Evolutionary conservation across 2,329 filamentous ascomycete genomes (phyloP).

Genomic region (Epichloe coenophiala): DNA sequence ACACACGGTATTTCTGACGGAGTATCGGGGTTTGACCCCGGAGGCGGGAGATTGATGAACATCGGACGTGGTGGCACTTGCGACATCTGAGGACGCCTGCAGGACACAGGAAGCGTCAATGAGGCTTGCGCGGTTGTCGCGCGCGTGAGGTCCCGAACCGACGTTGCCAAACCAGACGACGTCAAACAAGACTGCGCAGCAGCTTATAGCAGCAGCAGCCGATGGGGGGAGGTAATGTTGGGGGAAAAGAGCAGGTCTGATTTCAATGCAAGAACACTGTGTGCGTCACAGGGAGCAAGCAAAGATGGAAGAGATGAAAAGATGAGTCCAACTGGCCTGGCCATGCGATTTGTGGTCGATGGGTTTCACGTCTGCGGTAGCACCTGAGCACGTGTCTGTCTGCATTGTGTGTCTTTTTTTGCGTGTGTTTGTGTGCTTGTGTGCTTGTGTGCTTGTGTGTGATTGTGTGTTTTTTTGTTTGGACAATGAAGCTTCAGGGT

Average conservation of each 20-base stretch:
- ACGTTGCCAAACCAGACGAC: not conserved
- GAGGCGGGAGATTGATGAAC: slow-evolving; percentile 72
- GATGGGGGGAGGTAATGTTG: not conserved
- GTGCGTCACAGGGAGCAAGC: not conserved
- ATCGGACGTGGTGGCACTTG: slow-evolving; percentile 41
- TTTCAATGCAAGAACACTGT: not conserved
- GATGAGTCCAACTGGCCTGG: not conserved
- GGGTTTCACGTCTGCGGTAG: not conserved
- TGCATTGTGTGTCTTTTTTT: no score
- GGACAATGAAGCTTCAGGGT: not conserved
- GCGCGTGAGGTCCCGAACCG: no score
- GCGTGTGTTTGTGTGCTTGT: no score
- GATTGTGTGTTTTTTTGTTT: no score
- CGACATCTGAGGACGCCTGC: slow-evolving; percentile 17
- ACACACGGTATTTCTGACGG: slow-evolving; percentile 81
- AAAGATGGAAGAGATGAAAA: not conserved
- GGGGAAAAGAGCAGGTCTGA: not conserved
- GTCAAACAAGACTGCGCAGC: not conserved
- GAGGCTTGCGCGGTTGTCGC: not conserved
- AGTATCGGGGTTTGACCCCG: slow-evolving; percentile 69
- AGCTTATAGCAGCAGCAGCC: not conserved
- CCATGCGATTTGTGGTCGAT: not conserved
- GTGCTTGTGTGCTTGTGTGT: no score
- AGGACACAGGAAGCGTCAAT: not conserved
- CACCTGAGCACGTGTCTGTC: no score